Conservation (phyloP, 805 yeast species). For the Huiozyma sinensis region DNA sequence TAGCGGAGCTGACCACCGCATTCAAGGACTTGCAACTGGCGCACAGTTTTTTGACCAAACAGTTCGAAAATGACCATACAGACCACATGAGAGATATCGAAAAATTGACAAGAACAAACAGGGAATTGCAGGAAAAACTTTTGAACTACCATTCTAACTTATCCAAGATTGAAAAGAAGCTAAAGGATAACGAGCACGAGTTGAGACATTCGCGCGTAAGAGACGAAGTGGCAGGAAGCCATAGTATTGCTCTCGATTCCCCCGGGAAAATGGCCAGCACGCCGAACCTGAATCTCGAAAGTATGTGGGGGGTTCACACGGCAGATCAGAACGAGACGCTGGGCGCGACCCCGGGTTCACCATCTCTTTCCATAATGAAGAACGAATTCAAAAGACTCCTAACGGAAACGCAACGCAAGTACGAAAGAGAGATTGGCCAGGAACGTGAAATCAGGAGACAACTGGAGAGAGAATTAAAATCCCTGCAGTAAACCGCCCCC, state of each 20-base stretch:
- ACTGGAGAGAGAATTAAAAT: constrained; percentile 29
- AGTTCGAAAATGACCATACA: constrained; percentile 54
- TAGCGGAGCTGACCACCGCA: constrained; percentile 40
- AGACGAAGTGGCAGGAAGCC: neutral
- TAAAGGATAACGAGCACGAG: neutral
- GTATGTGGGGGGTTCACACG: neutral
- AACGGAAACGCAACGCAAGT: constrained; percentile 47
- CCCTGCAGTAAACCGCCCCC: neutral
- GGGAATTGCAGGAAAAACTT: constrained; percentile 41
- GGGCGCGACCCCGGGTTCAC: constrained; percentile 9
- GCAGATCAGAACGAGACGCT: constrained; percentile 3
- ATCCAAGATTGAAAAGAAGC: constrained; percentile 17
- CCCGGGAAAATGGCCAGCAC: neutral
- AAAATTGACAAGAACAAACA: constrained; percentile 41
- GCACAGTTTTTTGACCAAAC: constrained; percentile 56
- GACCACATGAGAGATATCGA: constrained; percentile 44
- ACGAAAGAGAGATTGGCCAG: constrained; percentile 46
- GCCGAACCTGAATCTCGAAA: neutral
- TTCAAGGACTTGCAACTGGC: constrained; percentile 60
- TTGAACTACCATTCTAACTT: constrained; percentile 30
- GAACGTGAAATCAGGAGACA: constrained; percentile 43
- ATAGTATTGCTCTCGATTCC: neutral
- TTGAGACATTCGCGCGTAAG: neutral
- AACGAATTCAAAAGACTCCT: constrained; percentile 61
- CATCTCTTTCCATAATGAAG: constrained; percentile 46